Conservation (phyloP, 1,284 basidiomycete genomes). For the Ustilago sp. region DNA sequence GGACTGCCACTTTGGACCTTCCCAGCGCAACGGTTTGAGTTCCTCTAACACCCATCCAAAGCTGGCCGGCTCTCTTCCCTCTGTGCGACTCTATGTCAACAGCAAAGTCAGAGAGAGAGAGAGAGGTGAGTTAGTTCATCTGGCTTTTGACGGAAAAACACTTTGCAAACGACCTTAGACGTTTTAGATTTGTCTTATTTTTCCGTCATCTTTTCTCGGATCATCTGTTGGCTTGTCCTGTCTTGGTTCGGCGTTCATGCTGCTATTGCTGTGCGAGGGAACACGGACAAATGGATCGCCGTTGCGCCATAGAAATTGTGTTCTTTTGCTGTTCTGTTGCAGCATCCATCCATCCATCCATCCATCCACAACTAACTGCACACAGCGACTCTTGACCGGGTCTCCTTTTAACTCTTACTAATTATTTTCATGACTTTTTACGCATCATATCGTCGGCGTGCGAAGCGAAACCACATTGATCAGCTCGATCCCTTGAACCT, state of each 20-base stretch:
- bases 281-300: conserved; percentile 5
- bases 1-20: neutral
- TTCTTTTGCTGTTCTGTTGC: neutral
- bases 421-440: neutral
- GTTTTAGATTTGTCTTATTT: no score
- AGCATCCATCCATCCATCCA: neutral
- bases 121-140: neutral
- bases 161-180: no score
- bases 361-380: neutral
- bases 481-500: conserved; percentile 38
- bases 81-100: neutral
- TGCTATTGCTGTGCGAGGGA: neutral
- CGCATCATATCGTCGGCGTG: conserved; percentile 1
- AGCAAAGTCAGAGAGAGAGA: neutral
- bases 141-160: no score
- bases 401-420: neutral
- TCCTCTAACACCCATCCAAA: no score
- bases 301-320: neutral
- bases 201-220: neutral
- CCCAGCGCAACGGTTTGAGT: neutral
- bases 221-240: neutral
- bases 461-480: conserved; percentile 20
- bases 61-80: neutral
- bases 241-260: neutral
- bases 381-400: neutral